Base-by-base conservation (phyloP, 1,139 yeast species). In the Pneumocystis oryctolagi region DNA sequence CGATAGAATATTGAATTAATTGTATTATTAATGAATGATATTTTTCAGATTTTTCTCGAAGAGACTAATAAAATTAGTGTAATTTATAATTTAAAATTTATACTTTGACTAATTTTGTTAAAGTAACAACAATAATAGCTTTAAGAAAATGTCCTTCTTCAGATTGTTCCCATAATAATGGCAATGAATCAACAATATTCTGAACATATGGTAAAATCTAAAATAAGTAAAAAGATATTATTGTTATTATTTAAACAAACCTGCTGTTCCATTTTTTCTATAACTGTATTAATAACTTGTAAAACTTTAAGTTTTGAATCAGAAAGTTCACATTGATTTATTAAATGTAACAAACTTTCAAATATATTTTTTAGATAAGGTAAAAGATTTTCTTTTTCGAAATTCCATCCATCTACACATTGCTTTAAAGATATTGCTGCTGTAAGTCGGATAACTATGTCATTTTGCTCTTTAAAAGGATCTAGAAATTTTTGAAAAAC, bases 401-500 rank as follows among this genome's bases (percentile, higher is more conserved):
- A 89, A 66, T 87, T 92, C 89, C 95, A 89, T 68, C 89, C 97
- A 66, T 88, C 92, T 35, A 89, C 78, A 60, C 87, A 79, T 34
- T 81, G 78, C 66, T 84, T 79, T 18, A 89, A 74, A 0, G 90
- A 82, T 69, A 85, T 87, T n/a, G 87, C 78, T 0, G 94, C 84
- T 1, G 95, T 82, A 31, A 90, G 73, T 68, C 80, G 80, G 0
- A 92, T 95, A 20, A 89, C 95, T 63, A 79, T 77, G 70, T 90
- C 97, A 68, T 83, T 81, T 37, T 79, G 75, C 0, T 77, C 72
- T 40, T 76, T 75, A 12, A 73, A 65, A 2, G 79, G 74, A 40
- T 79, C 76, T 64, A 86, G 71, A 53, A 84, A 76, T 47, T 70
- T 71, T 37, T 73, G 64, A 57, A 87, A 76, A 59, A 87, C 76